phyloP scores from a whole-genome alignment of 1,139 yeast species.

The Magnusiomyces suaveolens region DNA sequence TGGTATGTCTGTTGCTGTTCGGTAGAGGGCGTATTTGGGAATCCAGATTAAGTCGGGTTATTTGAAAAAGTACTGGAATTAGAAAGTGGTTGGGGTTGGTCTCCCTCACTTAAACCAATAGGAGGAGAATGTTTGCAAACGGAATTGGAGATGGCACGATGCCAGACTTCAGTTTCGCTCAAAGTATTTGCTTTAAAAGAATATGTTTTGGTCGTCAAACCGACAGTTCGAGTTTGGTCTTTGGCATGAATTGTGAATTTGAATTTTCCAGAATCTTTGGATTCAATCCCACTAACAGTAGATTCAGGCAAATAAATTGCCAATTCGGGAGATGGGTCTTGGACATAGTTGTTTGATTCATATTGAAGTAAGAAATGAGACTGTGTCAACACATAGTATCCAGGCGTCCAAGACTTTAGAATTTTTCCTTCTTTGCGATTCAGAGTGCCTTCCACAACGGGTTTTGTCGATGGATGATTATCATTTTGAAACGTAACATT shows the following conservation, averaged over 20 bases:
- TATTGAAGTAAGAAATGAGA: constrained; percentile 39
- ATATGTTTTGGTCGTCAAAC: constrained; percentile 32
- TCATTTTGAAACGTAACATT: constrained; percentile 35
- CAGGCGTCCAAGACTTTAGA: constrained; percentile 36
- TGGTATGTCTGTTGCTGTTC: too few species aligned
- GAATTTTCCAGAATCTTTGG: constrained; percentile 32
- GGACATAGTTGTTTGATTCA: constrained; percentile 35
- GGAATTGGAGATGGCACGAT: constrained; percentile 27
- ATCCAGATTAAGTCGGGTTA: too few species aligned
- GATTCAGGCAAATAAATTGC: constrained; percentile 42
- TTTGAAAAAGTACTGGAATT: too few species aligned
- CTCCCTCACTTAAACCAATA: neutral
- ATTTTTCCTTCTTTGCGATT: constrained; percentile 39
- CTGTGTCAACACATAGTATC: constrained; percentile 40
- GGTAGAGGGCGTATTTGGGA: too few species aligned
- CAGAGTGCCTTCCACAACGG: constrained; percentile 41
- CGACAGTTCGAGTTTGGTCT: constrained; percentile 32
- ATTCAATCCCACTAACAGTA: constrained; percentile 32
- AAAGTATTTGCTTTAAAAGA: constrained; percentile 38
- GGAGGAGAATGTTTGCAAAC: constrained; percentile 5
- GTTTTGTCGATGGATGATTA: constrained; percentile 35
- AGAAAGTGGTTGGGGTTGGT: neutral
- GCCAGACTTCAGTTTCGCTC: constrained; percentile 41
- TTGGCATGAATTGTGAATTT: constrained; percentile 40
- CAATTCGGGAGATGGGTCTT: constrained; percentile 38